Conservation (phyloP, 2,329 filamentous ascomycete genomes). For the Monosporascus sp. region DNA sequence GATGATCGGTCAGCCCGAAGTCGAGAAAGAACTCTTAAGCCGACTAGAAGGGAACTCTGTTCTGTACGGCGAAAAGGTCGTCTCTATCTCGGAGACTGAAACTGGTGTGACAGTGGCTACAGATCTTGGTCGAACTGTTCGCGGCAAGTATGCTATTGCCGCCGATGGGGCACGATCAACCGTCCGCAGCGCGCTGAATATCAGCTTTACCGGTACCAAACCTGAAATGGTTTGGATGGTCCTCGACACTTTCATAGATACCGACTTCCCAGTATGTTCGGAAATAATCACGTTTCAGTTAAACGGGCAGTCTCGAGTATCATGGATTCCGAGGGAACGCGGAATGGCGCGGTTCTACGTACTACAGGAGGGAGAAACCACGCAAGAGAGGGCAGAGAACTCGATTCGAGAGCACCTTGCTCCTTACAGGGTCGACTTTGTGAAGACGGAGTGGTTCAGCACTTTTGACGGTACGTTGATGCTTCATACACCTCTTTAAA, state of each 20-base stretch:
- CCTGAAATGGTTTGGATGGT: slow-evolving; percentile 46
- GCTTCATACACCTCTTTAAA: background rate
- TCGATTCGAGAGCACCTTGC: slow-evolving; percentile 39
- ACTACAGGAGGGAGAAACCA: slow-evolving; percentile 40
- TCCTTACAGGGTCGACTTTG: slow-evolving; percentile 37
- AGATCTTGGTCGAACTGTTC: slow-evolving; percentile 24
- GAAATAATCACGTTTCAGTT: slow-evolving; percentile 45
- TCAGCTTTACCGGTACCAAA: slow-evolving; percentile 39
- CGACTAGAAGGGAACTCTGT: slow-evolving; percentile 26
- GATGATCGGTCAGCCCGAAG: slow-evolving; percentile 43
- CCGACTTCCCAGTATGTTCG: slow-evolving; percentile 37
- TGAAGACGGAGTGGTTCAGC: slow-evolving; percentile 43
- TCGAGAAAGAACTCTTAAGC: slow-evolving; percentile 34
- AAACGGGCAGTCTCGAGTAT: slow-evolving; percentile 38
- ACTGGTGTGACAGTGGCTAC: slow-evolving; percentile 23
- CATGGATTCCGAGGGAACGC: slow-evolving; percentile 43
- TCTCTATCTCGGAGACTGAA: slow-evolving; percentile 22
- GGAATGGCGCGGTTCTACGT: slow-evolving; percentile 43
- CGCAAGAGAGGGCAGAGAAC: slow-evolving; percentile 31
- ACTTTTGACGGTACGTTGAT: slow-evolving; percentile 37
- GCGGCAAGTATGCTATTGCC: slow-evolving; percentile 39
- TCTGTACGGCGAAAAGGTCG: slow-evolving; percentile 33
- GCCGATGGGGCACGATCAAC: slow-evolving; percentile 47
- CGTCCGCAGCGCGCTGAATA: slow-evolving; percentile 35
- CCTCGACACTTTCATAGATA: slow-evolving; percentile 43